A percentile compares a stretch with the other conserved stretches of the same genome.
Conservation (phyloP, 495 filamentous ascomycete species). For the Chlorociboria aeruginascens region DNA sequence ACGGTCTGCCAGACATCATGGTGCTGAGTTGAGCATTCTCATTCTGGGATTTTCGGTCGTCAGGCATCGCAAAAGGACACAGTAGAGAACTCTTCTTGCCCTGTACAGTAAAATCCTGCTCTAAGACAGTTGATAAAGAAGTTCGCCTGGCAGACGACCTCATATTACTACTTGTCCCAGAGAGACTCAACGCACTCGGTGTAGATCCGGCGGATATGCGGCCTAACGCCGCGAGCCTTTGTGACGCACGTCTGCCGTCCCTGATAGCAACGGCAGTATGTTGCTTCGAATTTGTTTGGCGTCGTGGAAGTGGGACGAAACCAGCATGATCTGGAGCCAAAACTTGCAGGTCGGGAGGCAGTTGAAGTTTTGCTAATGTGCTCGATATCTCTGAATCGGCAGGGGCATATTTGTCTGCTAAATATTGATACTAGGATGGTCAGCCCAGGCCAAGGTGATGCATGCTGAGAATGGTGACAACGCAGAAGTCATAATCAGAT, state of each 20-base stretch:
- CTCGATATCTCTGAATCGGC: constrained; percentile 38
- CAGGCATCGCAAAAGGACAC: constrained; percentile 40
- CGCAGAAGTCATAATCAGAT: constrained; percentile 20
- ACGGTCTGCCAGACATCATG: constrained; percentile 7
- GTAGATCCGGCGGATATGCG: constrained; percentile 16
- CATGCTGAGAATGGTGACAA: constrained; percentile 1
- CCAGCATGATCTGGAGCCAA: constrained; percentile 29
- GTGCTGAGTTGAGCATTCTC: constrained; percentile 5
- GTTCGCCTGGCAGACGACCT: constrained; percentile 27
- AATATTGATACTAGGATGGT: constrained; percentile 34
- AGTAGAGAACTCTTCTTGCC: constrained; percentile 48
- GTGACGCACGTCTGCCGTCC: constrained; percentile 36
- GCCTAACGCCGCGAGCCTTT: constrained; percentile 30
- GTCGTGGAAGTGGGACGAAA: constrained; percentile 38
- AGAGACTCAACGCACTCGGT: constrained; percentile 13
- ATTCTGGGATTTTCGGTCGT: constrained; percentile 4
- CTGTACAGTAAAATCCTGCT: constrained; percentile 53
- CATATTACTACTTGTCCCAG: constrained; percentile 23
- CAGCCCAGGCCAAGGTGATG: constrained; percentile 5
- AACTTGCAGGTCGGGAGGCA: constrained; percentile 36
- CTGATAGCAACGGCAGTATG: constrained; percentile 41
- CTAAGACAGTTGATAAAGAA: constrained; percentile 40
- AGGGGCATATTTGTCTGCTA: constrained; percentile 46
- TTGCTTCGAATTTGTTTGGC: constrained; percentile 31
- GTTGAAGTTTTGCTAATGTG: constrained; percentile 41